These are phyloP conservation scores for Emmonsiellopsis sp. DNA, from an alignment of 2,329 filamentous ascomycete species.

Conservation along the genomic window DNA sequence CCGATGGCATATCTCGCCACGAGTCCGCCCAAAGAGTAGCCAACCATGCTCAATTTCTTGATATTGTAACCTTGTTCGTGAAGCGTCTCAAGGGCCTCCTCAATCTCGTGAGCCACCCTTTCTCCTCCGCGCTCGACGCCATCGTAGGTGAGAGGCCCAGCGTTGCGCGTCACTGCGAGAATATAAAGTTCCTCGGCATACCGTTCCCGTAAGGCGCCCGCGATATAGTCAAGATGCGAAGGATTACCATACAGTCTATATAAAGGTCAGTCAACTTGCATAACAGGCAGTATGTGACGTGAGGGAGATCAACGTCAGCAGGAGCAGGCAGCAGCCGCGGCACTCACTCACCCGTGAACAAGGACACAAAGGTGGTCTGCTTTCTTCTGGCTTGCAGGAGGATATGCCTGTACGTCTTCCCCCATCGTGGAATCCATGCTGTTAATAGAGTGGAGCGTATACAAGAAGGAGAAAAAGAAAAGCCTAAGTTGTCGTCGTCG, in stretches of 20 bases:
- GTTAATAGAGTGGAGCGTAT: background rate
- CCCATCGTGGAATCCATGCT: background rate
- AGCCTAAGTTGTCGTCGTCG: background rate
- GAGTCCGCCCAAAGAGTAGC: slow-evolving; percentile 82
- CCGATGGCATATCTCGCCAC: slow-evolving; percentile 81
- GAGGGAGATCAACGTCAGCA: background rate
- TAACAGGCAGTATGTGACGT: background rate
- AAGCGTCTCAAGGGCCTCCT: slow-evolving; percentile 46
- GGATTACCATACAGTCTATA: slow-evolving; percentile 52
- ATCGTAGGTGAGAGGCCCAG: slow-evolving; percentile 52
- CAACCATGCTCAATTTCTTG: slow-evolving; percentile 73
- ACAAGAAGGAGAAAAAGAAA: background rate
- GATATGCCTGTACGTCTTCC: background rate
- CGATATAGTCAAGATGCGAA: slow-evolving; percentile 47
- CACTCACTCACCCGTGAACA: slow-evolving; percentile 46
- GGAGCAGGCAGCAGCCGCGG: background rate
- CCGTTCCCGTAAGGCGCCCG: slow-evolving; percentile 40
- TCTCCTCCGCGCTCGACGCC: slow-evolving; percentile 62
- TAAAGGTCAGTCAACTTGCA: slow-evolving; percentile 5
- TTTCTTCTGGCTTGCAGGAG: background rate
- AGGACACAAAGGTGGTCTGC: slow-evolving; percentile 52
- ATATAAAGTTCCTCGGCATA: slow-evolving; percentile 45
- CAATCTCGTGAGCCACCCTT: slow-evolving; percentile 54
- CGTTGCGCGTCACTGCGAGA: slow-evolving; percentile 46
- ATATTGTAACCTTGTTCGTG: slow-evolving; percentile 58